A percentile compares a stretch with the other conserved stretches of the same genome.
Conservation (phyloP, 129 eudicot genomes). For the Lactuca sativa region DNA sequence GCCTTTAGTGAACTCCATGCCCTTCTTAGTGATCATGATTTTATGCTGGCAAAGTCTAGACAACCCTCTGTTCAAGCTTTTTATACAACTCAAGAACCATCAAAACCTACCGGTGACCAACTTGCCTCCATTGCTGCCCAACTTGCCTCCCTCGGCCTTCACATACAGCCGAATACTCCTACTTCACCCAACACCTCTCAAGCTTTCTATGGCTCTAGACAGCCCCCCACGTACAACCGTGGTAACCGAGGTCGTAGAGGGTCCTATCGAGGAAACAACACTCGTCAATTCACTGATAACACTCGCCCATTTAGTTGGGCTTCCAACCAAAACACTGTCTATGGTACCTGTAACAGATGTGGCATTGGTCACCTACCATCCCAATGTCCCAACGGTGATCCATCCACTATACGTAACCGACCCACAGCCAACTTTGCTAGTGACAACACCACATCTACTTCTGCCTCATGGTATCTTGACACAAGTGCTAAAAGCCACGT, state of each 20-base stretch:
- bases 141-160: background rate
- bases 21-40: constrained; percentile 4
- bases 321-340: background rate
- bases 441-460: background rate
- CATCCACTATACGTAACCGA: background rate
- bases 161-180: background rate
- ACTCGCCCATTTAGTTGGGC: background rate
- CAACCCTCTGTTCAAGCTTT: background rate
- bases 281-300: no score
- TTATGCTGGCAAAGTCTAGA: background rate
- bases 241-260: background rate
- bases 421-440: background rate
- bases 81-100: background rate
- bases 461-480: constrained; percentile 1
- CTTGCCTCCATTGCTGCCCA: background rate
- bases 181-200: background rate
- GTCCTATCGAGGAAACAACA: background rate
- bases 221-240: no score
- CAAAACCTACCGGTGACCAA: background rate
- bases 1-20: background rate
- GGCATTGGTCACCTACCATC: background rate
- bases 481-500: background rate
- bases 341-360: background rate
- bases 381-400: no score
- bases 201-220: background rate